Conservation (phyloP, 2,329 filamentous ascomycete species). For the Aspergillus tubingensis region DNA sequence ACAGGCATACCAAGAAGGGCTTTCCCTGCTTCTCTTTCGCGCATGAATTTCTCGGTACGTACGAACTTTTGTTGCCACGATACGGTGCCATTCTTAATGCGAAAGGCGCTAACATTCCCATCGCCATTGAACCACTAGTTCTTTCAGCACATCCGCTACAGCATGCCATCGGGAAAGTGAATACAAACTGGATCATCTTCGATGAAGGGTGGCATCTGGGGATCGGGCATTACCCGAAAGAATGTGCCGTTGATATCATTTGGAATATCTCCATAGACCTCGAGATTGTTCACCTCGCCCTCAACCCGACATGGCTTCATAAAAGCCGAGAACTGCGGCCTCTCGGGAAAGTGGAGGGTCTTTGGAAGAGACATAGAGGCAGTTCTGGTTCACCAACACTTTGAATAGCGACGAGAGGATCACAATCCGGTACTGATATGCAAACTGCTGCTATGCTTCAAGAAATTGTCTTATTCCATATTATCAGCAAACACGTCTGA, state of each 20-base stretch:
- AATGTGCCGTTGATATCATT: conserved; percentile 51
- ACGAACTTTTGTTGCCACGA: conserved; percentile 43
- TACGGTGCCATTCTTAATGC: conserved; percentile 35
- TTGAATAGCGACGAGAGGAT: no score
- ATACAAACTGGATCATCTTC: conserved; percentile 32
- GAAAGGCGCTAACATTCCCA: conserved; percentile 43
- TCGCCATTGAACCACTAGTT: conserved; percentile 44
- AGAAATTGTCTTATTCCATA: no score
- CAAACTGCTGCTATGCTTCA: no score
- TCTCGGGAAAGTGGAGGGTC: conserved; percentile 15
- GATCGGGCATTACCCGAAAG: conserved; percentile 56
- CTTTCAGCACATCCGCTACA: neutral
- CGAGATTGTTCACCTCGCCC: conserved; percentile 46
- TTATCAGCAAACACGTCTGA: no score
- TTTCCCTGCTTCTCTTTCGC: conserved; percentile 41
- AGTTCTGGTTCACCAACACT: neutral
- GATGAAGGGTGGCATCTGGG: conserved; percentile 36
- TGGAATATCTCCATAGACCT: conserved; percentile 48
- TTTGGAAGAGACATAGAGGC: neutral
- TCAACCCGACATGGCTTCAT: conserved; percentile 43
- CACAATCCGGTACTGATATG: no score
- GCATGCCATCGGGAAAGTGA: neutral
- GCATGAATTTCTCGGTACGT: conserved; percentile 44
- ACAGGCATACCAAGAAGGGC: conserved; percentile 29
- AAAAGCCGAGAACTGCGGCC: conserved; percentile 28